phyloP scores from a whole-genome alignment of 2,329 filamentous ascomycete genomes.

The Phaeosphaeria sp. region DNA sequence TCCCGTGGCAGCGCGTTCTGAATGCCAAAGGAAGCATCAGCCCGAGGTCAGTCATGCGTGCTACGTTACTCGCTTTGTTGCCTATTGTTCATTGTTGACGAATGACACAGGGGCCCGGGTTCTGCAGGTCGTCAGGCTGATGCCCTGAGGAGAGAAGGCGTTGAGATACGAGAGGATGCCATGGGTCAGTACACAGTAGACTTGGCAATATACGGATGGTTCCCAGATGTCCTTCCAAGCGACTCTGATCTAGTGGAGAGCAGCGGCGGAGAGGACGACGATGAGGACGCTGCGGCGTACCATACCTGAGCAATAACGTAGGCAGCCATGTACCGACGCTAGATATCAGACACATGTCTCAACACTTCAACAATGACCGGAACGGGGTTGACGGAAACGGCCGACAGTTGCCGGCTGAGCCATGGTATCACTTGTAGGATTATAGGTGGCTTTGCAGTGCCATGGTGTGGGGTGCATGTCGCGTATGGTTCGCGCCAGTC shows the following conservation, averaged over 20 bases:
- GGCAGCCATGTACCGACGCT: slow-evolving; percentile 3
- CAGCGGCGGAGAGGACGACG: slow-evolving; percentile 37
- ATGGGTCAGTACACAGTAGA: slow-evolving; percentile 58
- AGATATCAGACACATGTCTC: neutral
- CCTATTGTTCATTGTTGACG: slow-evolving; percentile 26
- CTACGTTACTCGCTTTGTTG: slow-evolving; percentile 15
- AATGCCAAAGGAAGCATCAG: slow-evolving; percentile 88
- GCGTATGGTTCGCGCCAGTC: slow-evolving; percentile 7
- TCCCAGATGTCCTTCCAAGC: slow-evolving; percentile 58
- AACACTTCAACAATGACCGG: slow-evolving; percentile 14
- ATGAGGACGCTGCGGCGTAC: slow-evolving; percentile 40
- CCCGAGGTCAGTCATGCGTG: slow-evolving; percentile 66
- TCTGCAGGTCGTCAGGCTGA: slow-evolving; percentile 56
- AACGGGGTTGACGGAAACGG: slow-evolving; percentile 19
- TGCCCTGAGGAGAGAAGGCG: slow-evolving; percentile 55
- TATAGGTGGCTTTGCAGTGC: slow-evolving; percentile 6
- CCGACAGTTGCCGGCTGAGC: slow-evolving; percentile 1
- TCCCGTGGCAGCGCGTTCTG: slow-evolving; percentile 95
- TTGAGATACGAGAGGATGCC: slow-evolving; percentile 53
- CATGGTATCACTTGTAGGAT: neutral
- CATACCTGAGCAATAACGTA: slow-evolving; percentile 35
- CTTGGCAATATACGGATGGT: slow-evolving; percentile 57
- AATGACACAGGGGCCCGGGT: slow-evolving; percentile 48
- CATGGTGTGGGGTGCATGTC: slow-evolving; percentile 11
- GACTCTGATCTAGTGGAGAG: slow-evolving; percentile 48